Conservation (phyloP, 305 asterid species). For the Ajuga reptans region DNA sequence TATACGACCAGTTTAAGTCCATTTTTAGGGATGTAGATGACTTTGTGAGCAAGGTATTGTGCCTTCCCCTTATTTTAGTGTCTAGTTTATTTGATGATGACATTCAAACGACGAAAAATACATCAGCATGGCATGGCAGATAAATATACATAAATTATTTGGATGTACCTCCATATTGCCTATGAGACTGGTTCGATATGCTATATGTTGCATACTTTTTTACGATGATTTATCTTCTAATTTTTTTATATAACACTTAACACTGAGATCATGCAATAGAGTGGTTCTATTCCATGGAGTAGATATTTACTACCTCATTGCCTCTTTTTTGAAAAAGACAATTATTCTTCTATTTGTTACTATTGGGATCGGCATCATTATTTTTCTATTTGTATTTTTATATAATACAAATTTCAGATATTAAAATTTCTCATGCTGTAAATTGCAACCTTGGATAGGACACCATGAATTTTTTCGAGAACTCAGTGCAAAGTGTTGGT, state of each 20-base stretch:
- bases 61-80: not conserved
- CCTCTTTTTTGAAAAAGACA: not conserved
- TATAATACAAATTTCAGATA: too few species aligned
- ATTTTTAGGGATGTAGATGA: constrained; percentile 36
- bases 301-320: not conserved
- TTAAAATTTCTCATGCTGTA: not conserved
- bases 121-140: too few species aligned
- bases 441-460: constrained; percentile 36
- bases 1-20: constrained; percentile 35
- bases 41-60: constrained; percentile 33
- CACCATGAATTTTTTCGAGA: constrained; percentile 42
- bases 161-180: too few species aligned
- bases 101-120: too few species aligned
- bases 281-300: constrained; percentile 7
- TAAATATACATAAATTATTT: too few species aligned
- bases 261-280: not conserved
- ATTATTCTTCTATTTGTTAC: not conserved
- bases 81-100: too few species aligned
- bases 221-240: too few species aligned
- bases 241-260: too few species aligned
- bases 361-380: not conserved
- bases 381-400: not conserved
- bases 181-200: too few species aligned
- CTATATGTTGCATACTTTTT: too few species aligned
- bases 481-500: constrained; percentile 53